These are phyloP conservation scores for Rusavskia elegans DNA, from an alignment of 495 filamentous ascomycete genomes.

Conservation along the genomic window DNA sequence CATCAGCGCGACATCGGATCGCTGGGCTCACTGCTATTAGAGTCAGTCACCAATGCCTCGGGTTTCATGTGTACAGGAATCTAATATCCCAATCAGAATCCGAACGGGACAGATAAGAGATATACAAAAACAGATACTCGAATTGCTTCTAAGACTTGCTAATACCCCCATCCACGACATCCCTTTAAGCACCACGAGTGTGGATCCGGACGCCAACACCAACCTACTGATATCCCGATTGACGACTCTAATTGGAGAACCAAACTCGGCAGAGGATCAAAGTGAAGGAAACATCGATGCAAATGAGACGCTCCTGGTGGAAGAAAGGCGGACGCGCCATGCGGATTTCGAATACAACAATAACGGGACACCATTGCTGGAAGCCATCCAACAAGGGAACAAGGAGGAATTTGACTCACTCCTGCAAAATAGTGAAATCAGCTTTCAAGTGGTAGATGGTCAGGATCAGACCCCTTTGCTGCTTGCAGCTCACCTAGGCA, in stretches of 20 bases:
- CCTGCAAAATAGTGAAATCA: neutral
- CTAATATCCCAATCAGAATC: neutral
- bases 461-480: neutral
- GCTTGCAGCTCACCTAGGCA: neutral
- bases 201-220: neutral
- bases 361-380: neutral
- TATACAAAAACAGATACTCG: neutral
- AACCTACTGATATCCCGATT: neutral
- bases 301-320: no score
- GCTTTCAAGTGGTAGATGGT: neutral
- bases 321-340: neutral
- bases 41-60: neutral
- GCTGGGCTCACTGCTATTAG: neutral
- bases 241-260: neutral
- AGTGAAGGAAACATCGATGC: no score
- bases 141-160: neutral
- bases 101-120: neutral
- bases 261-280: no score
- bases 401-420: neutral
- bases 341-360: neutral
- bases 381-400: neutral
- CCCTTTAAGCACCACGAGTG: neutral
- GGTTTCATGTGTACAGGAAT: neutral
- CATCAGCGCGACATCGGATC: neutral
- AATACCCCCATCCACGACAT: neutral